Conservation (phyloP, 75 land plant genomes). For the Cunninghamia lanceolata region DNA sequence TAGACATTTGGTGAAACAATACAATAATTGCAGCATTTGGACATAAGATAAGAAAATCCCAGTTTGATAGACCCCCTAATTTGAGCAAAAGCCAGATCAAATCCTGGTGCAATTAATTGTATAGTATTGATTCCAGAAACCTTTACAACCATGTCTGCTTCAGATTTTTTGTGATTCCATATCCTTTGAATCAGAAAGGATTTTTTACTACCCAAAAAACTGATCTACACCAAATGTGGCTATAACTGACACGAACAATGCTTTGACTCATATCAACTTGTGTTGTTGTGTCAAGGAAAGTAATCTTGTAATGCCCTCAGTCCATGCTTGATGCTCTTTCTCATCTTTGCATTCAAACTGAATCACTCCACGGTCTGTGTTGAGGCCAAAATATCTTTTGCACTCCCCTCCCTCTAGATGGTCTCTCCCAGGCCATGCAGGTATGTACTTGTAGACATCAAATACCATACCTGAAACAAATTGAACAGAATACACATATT, state of each 20-base stretch:
- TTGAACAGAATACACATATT: conserved; percentile 3
- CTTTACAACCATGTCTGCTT: not conserved
- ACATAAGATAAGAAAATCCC: not conserved
- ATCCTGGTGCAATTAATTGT: not conserved
- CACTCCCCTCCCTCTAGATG: conserved; percentile 69
- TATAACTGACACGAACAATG: not conserved
- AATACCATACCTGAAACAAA: conserved; percentile 58
- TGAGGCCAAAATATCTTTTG: conserved; percentile 75
- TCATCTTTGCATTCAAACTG: conserved; percentile 77
- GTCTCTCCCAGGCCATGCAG: conserved; percentile 92
- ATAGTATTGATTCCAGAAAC: not conserved
- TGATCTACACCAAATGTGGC: not conserved
- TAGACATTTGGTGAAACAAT: too few species aligned
- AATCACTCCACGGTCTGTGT: conserved; percentile 57
- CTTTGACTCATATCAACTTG: not conserved
- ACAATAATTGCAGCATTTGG: too few species aligned
- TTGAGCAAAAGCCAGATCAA: not conserved
- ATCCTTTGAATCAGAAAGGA: not conserved
- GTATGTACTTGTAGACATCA: conserved; percentile 66
- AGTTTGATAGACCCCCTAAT: not conserved
- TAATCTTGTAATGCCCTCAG: conserved; percentile 56
- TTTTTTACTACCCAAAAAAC: not conserved
- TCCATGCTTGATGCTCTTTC: conserved; percentile 55
- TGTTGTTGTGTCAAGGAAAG: conserved; percentile 18
- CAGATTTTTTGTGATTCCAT: not conserved